Evolutionary conservation across 805 yeast species (phyloP), one percentile per base, ranked within the genome.

Genomic region (Lipomyces lipofer): DNA sequence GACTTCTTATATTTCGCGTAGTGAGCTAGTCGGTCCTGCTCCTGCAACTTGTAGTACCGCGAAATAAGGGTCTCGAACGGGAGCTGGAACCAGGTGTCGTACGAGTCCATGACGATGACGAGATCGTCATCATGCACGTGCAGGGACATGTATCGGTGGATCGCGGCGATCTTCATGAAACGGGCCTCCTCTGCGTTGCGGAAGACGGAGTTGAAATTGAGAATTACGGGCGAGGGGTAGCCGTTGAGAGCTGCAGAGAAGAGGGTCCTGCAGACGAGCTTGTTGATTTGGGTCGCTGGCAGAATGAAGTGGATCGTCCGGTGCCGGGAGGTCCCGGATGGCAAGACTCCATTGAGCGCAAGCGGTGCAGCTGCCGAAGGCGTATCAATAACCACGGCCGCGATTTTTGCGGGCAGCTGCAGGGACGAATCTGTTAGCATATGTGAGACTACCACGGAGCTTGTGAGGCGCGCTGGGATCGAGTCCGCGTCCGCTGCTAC

Each of bases 31-130:
- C 60, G 54, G 17, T 56, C 58, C 13, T 13, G 33, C 15, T 51
- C 55, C 43, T 58, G 62, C 9, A 52, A 28, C 25, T 35, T 29
- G 46, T 56, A 52, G 43, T 58, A 58, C 8, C 62, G 51, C 29
- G 40, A 25, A 25, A 58, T 32, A 3, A 52, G 38, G 40, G 50
- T 43, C 2, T 58, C 54, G 39, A 56, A 49, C 22, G 62, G 47
- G 17, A 58, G 52, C 47, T 58, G 62, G 47, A 58, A 58, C 62
- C 62, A 58, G 24, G 61, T 56, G 47, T 58, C 62, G 55, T 56
- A 57, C 9, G 58, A 43, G 52, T 58, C 62, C 52, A 52, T 49
- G 43, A 58, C 48, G 32, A 58, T 43, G n/a, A 58, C 62, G 28
- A 58, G 54, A 28, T 58, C 62, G 32, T 55, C 59, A 40, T 58